Conservation (phyloP, 306 rosid species). For the Trichosanthes cucumerina region DNA sequence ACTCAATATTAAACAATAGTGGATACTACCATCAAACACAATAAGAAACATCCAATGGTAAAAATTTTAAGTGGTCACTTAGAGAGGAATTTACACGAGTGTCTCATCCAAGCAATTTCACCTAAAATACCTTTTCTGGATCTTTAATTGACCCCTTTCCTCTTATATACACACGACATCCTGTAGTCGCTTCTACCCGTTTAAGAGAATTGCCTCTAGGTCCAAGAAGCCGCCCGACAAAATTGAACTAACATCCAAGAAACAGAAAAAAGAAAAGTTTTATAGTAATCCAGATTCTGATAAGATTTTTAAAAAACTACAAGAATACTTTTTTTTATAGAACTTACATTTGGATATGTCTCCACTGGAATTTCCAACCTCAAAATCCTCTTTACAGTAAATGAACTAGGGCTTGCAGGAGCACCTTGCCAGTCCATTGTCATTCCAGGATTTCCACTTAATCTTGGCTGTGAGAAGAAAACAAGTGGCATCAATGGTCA, state of each 20-base stretch:
- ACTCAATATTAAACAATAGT: background rate
- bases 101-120: background rate
- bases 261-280: constrained; percentile 14
- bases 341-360: constrained; percentile 75
- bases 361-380: constrained; percentile 95
- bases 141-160: constrained; percentile 94
- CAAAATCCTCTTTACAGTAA: constrained; percentile 76
- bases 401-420: constrained; percentile 87
- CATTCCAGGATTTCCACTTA: constrained; percentile 76
- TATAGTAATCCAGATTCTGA: background rate
- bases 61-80: background rate
- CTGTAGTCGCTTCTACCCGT: constrained; percentile 91
- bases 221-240: constrained; percentile 95
- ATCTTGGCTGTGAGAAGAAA: constrained; percentile 39
- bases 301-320: background rate
- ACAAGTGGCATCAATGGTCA: background rate
- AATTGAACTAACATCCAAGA: constrained; percentile 59
- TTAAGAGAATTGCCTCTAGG: constrained; percentile 96
- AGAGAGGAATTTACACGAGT: background rate
- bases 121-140: constrained; percentile 24
- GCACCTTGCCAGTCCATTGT: constrained; percentile 99
- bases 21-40: background rate
- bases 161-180: constrained; percentile 88
- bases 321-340: background rate
- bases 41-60: background rate